phyloP scores from a whole-genome alignment of 1,139 yeast genomes.

The Eremothecium gossypii region DNA sequence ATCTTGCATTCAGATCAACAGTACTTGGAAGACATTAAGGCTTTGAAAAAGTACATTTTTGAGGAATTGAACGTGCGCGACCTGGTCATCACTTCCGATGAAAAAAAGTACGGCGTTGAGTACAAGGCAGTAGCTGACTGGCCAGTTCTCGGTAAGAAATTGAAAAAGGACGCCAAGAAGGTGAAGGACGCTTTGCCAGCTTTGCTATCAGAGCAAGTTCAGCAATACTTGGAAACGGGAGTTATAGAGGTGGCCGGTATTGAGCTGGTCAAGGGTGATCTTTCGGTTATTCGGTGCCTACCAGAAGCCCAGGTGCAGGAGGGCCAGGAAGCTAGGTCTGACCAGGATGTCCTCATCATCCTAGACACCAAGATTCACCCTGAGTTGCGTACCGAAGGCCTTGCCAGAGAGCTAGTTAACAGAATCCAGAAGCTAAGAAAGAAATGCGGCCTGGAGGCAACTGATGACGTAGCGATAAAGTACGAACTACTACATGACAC shows the following conservation, averaged over 20 bases:
- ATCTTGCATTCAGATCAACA: constrained; percentile 71
- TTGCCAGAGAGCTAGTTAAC: constrained; percentile 92
- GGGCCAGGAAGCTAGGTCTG: constrained; percentile 82
- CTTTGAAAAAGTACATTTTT: constrained; percentile 65
- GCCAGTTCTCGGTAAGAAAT: constrained; percentile 96
- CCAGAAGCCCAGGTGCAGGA: constrained; percentile 52
- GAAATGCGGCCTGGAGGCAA: constrained; percentile 89
- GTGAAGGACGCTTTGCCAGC: constrained; percentile 89
- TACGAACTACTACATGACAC: constrained; percentile 65
- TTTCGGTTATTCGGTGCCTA: constrained; percentile 82
- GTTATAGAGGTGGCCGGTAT: constrained; percentile 82
- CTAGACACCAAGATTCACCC: constrained; percentile 83
- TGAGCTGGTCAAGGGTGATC: constrained; percentile 75
- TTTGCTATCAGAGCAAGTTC: constrained; percentile 74
- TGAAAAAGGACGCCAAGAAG: constrained; percentile 85
- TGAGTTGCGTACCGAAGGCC: constrained; percentile 85
- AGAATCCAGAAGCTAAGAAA: constrained; percentile 97
- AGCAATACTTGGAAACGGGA: constrained; percentile 62
- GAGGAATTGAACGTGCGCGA: constrained; percentile 93
- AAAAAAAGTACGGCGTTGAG: constrained; percentile 81
- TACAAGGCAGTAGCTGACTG: constrained; percentile 96
- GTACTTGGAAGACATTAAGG: constrained; percentile 70
- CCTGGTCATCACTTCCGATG: constrained; percentile 80
- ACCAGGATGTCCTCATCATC: constrained; percentile 78
- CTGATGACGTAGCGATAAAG: constrained; percentile 89